These are phyloP conservation scores for Mayamaea pseudoterrestris DNA, from an alignment of 108 stramenopile genomes.

Conservation along the genomic window DNA sequence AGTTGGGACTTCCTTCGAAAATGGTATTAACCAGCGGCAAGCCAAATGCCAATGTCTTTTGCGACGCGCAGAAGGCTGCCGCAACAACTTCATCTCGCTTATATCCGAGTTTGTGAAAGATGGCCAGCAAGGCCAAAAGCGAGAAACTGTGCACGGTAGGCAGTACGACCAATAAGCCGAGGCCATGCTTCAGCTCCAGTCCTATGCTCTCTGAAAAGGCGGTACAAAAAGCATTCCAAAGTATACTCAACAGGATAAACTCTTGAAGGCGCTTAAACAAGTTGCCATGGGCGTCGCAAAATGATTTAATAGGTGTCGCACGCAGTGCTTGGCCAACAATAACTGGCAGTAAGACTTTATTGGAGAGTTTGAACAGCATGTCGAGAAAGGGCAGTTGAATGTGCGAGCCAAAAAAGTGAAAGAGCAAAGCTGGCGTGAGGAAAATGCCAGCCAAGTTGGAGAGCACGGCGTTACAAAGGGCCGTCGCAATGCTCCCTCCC, in stretches of 20 bases:
- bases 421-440: constrained; percentile 75
- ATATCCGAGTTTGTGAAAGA: constrained; percentile 34
- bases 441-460: constrained; percentile 81
- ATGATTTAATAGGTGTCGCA: constrained; percentile 27
- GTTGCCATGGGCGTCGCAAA: constrained; percentile 43
- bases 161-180: constrained; percentile 40
- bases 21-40: constrained; percentile 82
- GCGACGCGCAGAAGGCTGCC: constrained; percentile 68
- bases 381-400: constrained; percentile 67
- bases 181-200: constrained; percentile 34
- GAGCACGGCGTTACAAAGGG: constrained; percentile 84
- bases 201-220: constrained; percentile 61
- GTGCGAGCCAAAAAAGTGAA: constrained; percentile 57
- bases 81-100: constrained; percentile 52
- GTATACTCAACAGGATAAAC: constrained; percentile 72
- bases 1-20: constrained; percentile 71
- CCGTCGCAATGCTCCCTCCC: constrained; percentile 69
- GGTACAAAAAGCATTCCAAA: constrained; percentile 89
- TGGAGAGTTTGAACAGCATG: constrained; percentile 61
- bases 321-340: constrained; percentile 68
- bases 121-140: constrained; percentile 27
- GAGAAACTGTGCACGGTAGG: constrained; percentile 55
- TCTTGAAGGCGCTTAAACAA: constrained; percentile 75
- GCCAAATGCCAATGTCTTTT: constrained; percentile 90
- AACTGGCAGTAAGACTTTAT: constrained; percentile 74